Percentiles rank a stretch among this genome's conserved stretches.
These are phyloP conservation scores for Alternaria conjuncta DNA, from an alignment of 2,329 filamentous ascomycete species.

Conservation along the genomic window DNA sequence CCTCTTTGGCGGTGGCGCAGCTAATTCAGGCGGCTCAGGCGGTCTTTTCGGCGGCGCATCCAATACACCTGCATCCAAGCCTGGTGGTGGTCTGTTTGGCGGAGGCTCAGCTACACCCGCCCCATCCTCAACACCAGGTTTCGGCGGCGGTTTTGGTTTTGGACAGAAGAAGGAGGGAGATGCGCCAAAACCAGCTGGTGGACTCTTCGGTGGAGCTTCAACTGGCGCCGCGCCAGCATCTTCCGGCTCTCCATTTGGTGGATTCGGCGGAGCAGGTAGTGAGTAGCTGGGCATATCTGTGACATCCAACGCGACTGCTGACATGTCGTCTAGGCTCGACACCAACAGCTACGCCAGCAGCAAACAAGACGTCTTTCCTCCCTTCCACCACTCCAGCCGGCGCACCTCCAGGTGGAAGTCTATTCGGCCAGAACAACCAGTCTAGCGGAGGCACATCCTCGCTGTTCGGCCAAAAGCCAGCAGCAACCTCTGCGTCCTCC, in stretches of 20 bases:
- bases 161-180: slow-evolving; percentile 28
- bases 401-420: slow-evolving; percentile 39
- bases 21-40: slow-evolving; percentile 16
- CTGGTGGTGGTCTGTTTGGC: slow-evolving; percentile 37
- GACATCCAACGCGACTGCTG: slow-evolving; percentile 7
- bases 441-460: slow-evolving; percentile 11
- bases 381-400: slow-evolving; percentile 50
- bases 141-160: slow-evolving; percentile 24
- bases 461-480: slow-evolving; percentile 34
- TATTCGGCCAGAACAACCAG: slow-evolving; percentile 35
- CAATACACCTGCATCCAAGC: slow-evolving; percentile 37
- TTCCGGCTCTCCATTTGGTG: slow-evolving; percentile 20
- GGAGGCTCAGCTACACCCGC: slow-evolving; percentile 30
- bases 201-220: slow-evolving; percentile 14
- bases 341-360: slow-evolving; percentile 42
- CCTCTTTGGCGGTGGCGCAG: slow-evolving; percentile 23
- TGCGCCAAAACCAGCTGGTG: slow-evolving; percentile 34
- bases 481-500: slow-evolving; percentile 33
- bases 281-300: slow-evolving; percentile 1
- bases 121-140: slow-evolving; percentile 22
- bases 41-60: slow-evolving; percentile 37
- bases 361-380: slow-evolving; percentile 46
- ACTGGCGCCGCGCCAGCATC: slow-evolving; percentile 23
- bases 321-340: slow-evolving; percentile 24
- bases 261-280: slow-evolving; percentile 18